Conservation (phyloP, 202 grass and related monocot species). For the Thinopyrum obtusiflorum region DNA sequence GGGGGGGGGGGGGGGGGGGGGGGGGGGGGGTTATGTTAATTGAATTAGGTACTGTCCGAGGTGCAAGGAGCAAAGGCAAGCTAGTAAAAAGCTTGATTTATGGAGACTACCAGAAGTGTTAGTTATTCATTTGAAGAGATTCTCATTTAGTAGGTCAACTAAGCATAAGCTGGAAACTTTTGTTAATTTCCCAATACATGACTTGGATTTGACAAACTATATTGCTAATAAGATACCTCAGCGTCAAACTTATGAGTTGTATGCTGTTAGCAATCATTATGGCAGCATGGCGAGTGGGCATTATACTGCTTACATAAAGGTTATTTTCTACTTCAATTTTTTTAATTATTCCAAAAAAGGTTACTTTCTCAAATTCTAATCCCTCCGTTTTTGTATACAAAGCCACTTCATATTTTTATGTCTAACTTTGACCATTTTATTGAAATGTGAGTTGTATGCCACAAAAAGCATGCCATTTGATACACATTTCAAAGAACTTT, state of each 20-base stretch:
- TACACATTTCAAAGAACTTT: too few relatives aligned
- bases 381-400: too few relatives aligned
- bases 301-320: constrained; percentile 98
- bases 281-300: constrained; percentile 98
- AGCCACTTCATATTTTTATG: too few relatives aligned
- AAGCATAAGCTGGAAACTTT: constrained; percentile 96
- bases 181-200: constrained; percentile 94
- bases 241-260: constrained; percentile 72
- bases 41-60: constrained; percentile 86
- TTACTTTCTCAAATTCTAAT: constrained; percentile 20
- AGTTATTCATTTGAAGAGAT: constrained; percentile 98
- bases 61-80: constrained; percentile 98
- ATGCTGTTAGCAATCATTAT: constrained; percentile 96
- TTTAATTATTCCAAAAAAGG: neutral
- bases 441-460: too few relatives aligned
- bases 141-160: constrained; percentile 89
- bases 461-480: too few relatives aligned
- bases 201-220: constrained; percentile 94
- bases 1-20: too few relatives aligned
- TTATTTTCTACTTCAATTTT: constrained; percentile 21
- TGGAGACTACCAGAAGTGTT: constrained; percentile 97
- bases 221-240: constrained; percentile 79
- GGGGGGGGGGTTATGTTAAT: constrained; percentile 33
- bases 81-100: constrained; percentile 98
- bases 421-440: too few relatives aligned